Evolutionary conservation across 1,139 yeast species (phyloP).

Genomic region (Candida dubliniensis): DNA sequence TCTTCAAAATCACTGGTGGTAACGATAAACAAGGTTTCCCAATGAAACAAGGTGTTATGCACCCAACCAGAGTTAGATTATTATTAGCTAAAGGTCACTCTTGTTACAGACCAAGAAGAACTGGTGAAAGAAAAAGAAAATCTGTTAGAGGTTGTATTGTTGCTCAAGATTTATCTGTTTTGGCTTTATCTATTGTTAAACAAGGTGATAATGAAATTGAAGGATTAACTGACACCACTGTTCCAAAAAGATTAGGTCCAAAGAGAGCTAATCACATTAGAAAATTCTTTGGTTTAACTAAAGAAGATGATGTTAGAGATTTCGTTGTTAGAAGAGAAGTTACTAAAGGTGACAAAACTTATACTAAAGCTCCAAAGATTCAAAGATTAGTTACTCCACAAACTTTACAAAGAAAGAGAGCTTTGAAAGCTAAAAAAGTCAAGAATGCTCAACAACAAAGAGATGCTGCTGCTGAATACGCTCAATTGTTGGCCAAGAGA

Average conservation of each 20-base stretch:
- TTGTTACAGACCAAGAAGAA: conserved; percentile 99
- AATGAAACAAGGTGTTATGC: conserved; percentile 99
- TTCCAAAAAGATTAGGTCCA: conserved; percentile 99
- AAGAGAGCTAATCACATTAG: conserved; percentile 99
- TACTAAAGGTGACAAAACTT: conserved; percentile 96
- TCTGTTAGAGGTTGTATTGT: conserved; percentile 99
- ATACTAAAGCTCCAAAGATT: conserved; percentile 99
- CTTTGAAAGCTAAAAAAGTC: conserved; percentile 88
- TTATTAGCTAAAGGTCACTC: conserved; percentile 93
- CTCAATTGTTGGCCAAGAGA: conserved; percentile 97
- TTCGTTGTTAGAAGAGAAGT: conserved; percentile 98
- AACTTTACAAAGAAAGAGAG: conserved; percentile 99
- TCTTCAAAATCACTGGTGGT: conserved; percentile 99
- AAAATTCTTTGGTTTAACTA: conserved; percentile 97
- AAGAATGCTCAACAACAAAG: conserved; percentile 98
- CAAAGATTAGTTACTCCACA: conserved; percentile 99
- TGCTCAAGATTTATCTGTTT: conserved; percentile 94
- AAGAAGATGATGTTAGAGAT: conserved; percentile 94
- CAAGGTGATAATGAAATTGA: conserved; percentile 96
- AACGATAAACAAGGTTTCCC: conserved; percentile 99
- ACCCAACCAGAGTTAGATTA: conserved; percentile 99
- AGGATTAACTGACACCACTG: conserved; percentile 92
- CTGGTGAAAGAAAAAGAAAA: conserved; percentile 99
- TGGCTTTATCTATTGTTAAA: conserved; percentile 90
- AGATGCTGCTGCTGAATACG: conserved; percentile 99